Conservation (phyloP, 78 protist genomes). For the Dictyostelium brefeldianum region DNA sequence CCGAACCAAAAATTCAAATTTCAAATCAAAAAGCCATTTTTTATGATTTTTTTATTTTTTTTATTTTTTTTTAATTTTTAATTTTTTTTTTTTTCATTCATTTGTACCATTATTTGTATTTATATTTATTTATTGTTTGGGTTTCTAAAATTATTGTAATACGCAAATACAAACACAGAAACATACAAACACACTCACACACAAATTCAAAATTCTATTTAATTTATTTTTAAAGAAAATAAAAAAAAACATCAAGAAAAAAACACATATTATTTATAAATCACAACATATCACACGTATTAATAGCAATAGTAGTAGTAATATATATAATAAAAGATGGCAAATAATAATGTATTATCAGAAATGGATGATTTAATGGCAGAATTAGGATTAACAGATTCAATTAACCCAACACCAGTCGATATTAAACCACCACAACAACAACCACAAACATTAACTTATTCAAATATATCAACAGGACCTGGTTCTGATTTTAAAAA, state of each 20-base stretch:
- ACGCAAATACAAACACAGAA: too few relatives aligned
- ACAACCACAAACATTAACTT: slow-evolving; percentile 2
- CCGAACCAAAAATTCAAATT: too few relatives aligned
- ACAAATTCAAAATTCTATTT: too few relatives aligned
- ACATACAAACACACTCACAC: too few relatives aligned
- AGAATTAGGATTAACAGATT: slow-evolving; percentile 53
- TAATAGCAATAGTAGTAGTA: not conserved
- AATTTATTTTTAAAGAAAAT: not conserved
- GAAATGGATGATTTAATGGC: slow-evolving; percentile 84
- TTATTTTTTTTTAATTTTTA: too few relatives aligned
- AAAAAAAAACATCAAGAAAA: not conserved
- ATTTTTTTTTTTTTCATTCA: too few relatives aligned
- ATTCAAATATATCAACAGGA: slow-evolving; percentile 23
- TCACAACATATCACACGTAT: too few relatives aligned
- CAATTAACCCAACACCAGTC: slow-evolving; percentile 2
- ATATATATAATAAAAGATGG: slow-evolving; percentile 9
- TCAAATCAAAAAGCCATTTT: not conserved
- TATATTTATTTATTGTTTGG: too few relatives aligned
- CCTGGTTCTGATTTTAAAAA: not conserved
- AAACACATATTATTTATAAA: too few relatives aligned
- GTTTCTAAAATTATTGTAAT: too few relatives aligned
- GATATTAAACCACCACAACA: not conserved
- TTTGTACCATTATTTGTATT: too few relatives aligned
- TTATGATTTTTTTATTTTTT: too few relatives aligned
- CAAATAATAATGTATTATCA: slow-evolving; percentile 54